These are phyloP conservation scores for Cydonia oblonga DNA, from an alignment of 331 rosid genomes.

Conservation along the genomic window DNA sequence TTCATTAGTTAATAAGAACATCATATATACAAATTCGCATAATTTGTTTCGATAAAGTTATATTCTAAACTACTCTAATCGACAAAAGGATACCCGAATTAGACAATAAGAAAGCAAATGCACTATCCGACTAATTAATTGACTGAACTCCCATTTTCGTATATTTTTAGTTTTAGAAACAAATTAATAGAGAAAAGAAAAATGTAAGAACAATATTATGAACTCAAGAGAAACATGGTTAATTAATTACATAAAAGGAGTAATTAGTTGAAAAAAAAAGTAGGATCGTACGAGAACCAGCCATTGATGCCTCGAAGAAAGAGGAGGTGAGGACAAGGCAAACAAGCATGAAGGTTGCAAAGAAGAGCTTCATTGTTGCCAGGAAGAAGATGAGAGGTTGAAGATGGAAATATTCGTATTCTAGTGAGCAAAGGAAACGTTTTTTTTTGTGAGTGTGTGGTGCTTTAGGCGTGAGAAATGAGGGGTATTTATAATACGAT, in stretches of 20 bases:
- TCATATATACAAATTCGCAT: no score
- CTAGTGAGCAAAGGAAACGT: neutral
- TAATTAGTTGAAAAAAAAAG: neutral
- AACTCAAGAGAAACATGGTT: neutral
- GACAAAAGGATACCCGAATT: no score
- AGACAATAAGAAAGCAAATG: no score
- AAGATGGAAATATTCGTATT: neutral
- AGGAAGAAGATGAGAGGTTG: neutral
- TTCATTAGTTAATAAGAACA: no score
- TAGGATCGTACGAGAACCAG: slow-evolving; percentile 47
- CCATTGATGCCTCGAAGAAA: slow-evolving; percentile 34
- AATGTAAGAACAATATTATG: neutral
- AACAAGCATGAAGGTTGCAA: slow-evolving; percentile 31
- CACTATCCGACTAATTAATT: no score
- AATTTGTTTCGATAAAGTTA: no score
- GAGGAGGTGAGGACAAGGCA: slow-evolving; percentile 51
- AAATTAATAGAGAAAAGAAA: neutral
- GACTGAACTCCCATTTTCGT: no score
- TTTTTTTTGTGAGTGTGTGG: neutral
- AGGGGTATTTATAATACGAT: neutral
- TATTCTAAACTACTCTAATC: no score
- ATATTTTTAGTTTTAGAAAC: neutral
- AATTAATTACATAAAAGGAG: neutral
- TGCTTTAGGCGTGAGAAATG: neutral
- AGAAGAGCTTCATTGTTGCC: slow-evolving; percentile 40